These are phyloP conservation scores for Claviceps paspali DNA, from an alignment of 2,329 filamentous ascomycete genomes.

Conservation along the genomic window DNA sequence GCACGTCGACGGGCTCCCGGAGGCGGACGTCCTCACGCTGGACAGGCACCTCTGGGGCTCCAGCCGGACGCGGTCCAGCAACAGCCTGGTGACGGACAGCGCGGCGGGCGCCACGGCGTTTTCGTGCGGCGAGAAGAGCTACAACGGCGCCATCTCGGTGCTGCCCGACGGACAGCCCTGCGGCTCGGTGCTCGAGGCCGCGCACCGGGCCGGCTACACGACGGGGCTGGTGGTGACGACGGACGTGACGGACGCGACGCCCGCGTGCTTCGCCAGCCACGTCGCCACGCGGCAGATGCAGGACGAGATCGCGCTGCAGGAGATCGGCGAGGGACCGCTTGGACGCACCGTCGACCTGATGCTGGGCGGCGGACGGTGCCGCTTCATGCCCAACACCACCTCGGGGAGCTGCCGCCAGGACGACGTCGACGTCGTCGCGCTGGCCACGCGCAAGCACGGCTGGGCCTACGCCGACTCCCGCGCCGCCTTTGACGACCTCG, in stretches of 20 bases:
- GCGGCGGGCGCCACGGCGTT: constrained; percentile 97
- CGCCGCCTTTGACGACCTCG: constrained; percentile 59
- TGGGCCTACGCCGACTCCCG: constrained; percentile 67
- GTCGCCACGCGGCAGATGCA: constrained; percentile 67
- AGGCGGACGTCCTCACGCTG: constrained; percentile 59
- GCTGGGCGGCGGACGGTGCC: constrained; percentile 82
- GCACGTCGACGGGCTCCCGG: constrained; percentile 54
- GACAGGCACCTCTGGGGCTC: constrained; percentile 85
- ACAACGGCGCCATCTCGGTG: constrained; percentile 90
- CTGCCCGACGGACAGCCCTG: constrained; percentile 75
- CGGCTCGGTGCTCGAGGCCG: constrained; percentile 84
- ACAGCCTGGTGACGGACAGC: constrained; percentile 81
- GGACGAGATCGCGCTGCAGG: constrained; percentile 82
- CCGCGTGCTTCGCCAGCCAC: constrained; percentile 86
- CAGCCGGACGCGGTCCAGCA: constrained; percentile 71
- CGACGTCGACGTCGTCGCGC: constrained; percentile 53
- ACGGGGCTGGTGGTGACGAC: constrained; percentile 94
- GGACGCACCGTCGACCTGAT: constrained; percentile 83
- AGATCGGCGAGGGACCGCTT: constrained; percentile 75
- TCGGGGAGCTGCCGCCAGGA: constrained; percentile 71
- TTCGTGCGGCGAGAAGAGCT: constrained; percentile 82
- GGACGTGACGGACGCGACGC: constrained; percentile 86
- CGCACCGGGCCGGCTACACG: constrained; percentile 78
- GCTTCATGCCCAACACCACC: constrained; percentile 75
- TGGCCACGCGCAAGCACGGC: constrained; percentile 60